phyloP scores from a whole-genome alignment of 768 basidiomycete genomes.

The Mycena amicta region DNA sequence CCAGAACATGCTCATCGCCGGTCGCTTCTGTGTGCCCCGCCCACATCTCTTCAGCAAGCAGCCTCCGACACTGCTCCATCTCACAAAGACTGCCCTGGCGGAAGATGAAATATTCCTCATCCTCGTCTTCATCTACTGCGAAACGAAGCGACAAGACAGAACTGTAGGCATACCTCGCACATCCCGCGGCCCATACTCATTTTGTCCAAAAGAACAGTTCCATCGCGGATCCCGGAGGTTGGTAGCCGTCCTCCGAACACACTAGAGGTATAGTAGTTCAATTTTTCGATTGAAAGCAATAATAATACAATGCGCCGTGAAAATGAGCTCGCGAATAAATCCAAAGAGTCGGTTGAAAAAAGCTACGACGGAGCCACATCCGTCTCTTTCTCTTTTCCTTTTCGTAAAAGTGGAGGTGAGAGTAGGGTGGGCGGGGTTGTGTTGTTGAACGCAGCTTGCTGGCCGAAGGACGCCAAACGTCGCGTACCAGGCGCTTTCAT shows the following conservation, averaged over 20 bases:
- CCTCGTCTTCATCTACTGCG: slow-evolving; percentile 38
- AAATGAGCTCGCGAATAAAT: slow-evolving; percentile 9
- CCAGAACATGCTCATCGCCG: slow-evolving; percentile 35
- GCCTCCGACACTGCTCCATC: slow-evolving; percentile 40
- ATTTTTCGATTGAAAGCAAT: slow-evolving; percentile 4
- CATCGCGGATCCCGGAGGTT: slow-evolving; percentile 7
- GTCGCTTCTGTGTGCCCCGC: slow-evolving; percentile 47
- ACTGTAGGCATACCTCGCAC: slow-evolving; percentile 27
- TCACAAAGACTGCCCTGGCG: slow-evolving; percentile 42
- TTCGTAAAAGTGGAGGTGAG: slow-evolving; percentile 40
- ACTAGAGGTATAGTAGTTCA: no score
- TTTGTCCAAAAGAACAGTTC: slow-evolving; percentile 20
- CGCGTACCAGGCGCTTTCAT: slow-evolving; percentile 29
- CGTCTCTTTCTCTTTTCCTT: slow-evolving; percentile 50
- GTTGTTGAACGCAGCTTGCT: slow-evolving; percentile 33
- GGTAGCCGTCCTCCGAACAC: background rate
- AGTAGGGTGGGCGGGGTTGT: slow-evolving; percentile 45
- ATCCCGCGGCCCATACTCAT: background rate
- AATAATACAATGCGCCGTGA: slow-evolving; percentile 21
- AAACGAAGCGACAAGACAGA: slow-evolving; percentile 37
- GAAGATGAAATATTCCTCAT: slow-evolving; percentile 43
- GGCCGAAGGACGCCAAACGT: slow-evolving; percentile 41
- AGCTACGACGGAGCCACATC: slow-evolving; percentile 8
- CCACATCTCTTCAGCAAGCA: slow-evolving; percentile 50
- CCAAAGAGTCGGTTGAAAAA: slow-evolving; percentile 9